Conservation (phyloP, 2,329 filamentous ascomycete genomes). For the Emergomyces pasteurianus region DNA sequence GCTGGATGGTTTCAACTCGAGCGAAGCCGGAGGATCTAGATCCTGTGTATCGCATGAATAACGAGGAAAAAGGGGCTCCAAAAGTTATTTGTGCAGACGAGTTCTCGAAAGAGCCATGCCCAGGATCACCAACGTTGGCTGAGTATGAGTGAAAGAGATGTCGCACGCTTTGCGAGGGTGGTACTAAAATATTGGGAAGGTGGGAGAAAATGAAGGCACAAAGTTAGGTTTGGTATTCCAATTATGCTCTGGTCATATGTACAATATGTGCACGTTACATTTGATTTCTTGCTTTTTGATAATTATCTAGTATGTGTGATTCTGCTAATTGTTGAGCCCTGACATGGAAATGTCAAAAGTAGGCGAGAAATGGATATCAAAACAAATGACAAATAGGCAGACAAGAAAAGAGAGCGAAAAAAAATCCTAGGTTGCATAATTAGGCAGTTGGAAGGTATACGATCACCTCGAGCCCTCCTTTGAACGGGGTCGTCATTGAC, state of each 20-base stretch:
- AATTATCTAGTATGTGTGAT: not conserved
- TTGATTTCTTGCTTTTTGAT: not conserved
- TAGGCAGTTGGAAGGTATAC: constrained; percentile 22
- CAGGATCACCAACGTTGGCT: not conserved
- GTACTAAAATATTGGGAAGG: not conserved
- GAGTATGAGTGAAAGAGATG: not conserved
- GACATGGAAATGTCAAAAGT: not conserved
- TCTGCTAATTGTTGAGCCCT: not conserved
- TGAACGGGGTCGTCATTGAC: constrained; percentile 38
- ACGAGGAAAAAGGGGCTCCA: constrained; percentile 54
- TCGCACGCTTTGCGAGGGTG: not conserved
- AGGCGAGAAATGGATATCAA: not conserved
- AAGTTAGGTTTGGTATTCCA: not conserved
- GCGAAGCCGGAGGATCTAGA: constrained; percentile 61
- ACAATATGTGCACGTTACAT: not conserved
- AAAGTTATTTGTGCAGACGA: constrained; percentile 61
- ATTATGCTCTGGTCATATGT: not conserved
- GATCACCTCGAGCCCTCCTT: constrained; percentile 37
- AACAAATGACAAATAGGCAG: not conserved
- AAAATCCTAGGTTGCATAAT: not conserved
- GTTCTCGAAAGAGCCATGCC: constrained; percentile 8
- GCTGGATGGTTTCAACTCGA: constrained; percentile 66
- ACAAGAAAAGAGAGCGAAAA: not conserved
- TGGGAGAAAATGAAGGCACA: not conserved
- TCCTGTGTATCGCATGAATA: constrained; percentile 52